phyloP scores from a whole-genome alignment of 192 early-diverging fungal genomes.

The Diversispora epigaea region DNA sequence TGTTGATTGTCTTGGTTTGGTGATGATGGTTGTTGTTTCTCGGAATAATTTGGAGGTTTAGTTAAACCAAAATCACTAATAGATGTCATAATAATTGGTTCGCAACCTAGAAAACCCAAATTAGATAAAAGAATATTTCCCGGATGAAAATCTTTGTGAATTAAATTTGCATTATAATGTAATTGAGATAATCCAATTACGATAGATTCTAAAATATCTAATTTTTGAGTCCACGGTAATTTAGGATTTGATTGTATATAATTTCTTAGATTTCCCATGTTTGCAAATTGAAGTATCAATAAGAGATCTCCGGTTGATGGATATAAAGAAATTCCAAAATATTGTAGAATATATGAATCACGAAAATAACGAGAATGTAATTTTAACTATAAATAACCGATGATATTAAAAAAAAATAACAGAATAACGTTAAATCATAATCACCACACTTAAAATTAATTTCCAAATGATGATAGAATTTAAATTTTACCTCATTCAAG shows the following conservation, averaged over 20 bases:
- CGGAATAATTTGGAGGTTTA: not conserved
- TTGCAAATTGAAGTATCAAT: not conserved
- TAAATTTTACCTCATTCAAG: not conserved
- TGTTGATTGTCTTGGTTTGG: not conserved
- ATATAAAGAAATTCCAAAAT: constrained; percentile 6
- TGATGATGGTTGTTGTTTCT: not conserved
- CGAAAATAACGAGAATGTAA: not conserved
- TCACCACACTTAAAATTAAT: not conserved
- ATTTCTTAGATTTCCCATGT: not conserved
- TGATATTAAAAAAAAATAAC: not conserved
- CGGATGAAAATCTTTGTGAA: constrained; percentile 12
- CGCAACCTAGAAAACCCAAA: not conserved
- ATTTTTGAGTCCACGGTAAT: not conserved
- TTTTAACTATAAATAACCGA: not conserved
- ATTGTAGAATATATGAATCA: too few species aligned
- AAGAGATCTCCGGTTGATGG: not conserved
- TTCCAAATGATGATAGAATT: not conserved
- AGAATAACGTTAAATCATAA: not conserved
- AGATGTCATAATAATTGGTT: not conserved
- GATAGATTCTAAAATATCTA: not conserved
- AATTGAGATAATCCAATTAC: not conserved
- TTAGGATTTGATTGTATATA: not conserved
- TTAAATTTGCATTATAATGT: not conserved
- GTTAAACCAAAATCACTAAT: not conserved
- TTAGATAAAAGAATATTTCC: constrained; percentile 3